Evolutionary conservation across 768 basidiomycete species (phyloP).

Genomic region (Symmetrospora coprosmae): DNA sequence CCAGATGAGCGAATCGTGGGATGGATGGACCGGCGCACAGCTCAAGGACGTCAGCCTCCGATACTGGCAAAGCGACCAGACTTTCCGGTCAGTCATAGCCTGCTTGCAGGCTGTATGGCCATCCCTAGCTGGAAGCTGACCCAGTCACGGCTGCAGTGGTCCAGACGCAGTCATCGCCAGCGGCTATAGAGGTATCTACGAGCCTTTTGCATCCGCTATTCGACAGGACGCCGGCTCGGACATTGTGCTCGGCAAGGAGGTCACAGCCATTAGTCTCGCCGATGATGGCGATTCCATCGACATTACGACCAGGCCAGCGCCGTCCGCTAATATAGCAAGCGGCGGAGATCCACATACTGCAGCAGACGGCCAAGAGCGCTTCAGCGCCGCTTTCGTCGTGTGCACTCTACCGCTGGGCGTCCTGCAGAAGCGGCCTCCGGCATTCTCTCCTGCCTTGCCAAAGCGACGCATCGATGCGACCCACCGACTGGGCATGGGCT

Average conservation of each 20-base stretch:
- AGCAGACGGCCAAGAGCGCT: too few relatives aligned
- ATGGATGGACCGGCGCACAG: slow-evolving; percentile 11
- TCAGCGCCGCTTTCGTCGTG: background rate
- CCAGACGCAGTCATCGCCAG: slow-evolving; percentile 6
- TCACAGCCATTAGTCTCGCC: background rate
- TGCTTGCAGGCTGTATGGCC: too few relatives aligned
- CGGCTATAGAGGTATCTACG: slow-evolving; percentile 9
- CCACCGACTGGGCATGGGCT: background rate
- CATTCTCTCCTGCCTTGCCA: slow-evolving; percentile 1
- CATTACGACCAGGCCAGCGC: slow-evolving; percentile 2
- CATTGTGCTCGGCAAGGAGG: background rate
- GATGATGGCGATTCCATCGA: background rate
- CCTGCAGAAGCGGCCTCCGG: background rate
- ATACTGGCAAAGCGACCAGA: slow-evolving; percentile 13
- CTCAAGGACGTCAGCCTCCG: background rate
- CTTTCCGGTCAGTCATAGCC: too few relatives aligned
- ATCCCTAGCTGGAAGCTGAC: too few relatives aligned
- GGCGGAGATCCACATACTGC: background rate
- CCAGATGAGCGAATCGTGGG: slow-evolving; percentile 5
- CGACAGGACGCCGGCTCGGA: background rate
- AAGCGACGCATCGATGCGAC: background rate
- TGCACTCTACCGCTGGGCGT: slow-evolving; percentile 15
- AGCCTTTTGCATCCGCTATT: background rate
- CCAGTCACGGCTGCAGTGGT: slow-evolving; percentile 10
- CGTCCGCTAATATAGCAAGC: background rate